phyloP scores from a whole-genome alignment of 2,329 filamentous ascomycete genomes.

The Leptographium lundbergii region DNA sequence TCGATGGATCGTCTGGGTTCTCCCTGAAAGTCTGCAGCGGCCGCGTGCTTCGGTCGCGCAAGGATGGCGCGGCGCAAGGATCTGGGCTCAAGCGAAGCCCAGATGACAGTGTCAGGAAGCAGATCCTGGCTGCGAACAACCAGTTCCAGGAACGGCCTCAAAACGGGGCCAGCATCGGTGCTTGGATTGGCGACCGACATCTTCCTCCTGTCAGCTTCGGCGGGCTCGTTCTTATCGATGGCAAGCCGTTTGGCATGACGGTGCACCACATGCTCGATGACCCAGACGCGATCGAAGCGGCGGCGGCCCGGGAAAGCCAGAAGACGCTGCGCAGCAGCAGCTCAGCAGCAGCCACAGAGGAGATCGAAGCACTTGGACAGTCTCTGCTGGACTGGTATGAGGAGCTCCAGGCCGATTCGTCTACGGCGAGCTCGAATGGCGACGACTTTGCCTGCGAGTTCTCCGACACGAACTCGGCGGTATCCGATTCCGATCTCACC shows the following conservation, averaged over 20 bases:
- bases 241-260: constrained; percentile 81
- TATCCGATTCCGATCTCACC: constrained; percentile 37
- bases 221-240: constrained; percentile 74
- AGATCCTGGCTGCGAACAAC: constrained; percentile 44
- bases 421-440: constrained; percentile 26
- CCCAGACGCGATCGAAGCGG: constrained; percentile 28
- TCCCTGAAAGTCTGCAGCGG: constrained; percentile 18
- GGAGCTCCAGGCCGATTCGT: constrained; percentile 22
- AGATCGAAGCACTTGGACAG: constrained; percentile 18
- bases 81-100: neutral
- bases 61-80: neutral
- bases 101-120: constrained; percentile 14
- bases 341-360: constrained; percentile 15
- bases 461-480: constrained; percentile 44
- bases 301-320: constrained; percentile 7
- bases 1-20: constrained; percentile 37
- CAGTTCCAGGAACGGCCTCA: constrained; percentile 66
- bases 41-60: constrained; percentile 11
- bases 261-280: constrained; percentile 93
- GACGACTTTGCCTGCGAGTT: constrained; percentile 49
- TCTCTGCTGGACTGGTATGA: constrained; percentile 29
- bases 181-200: constrained; percentile 74
- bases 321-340: constrained; percentile 14
- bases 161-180: constrained; percentile 87
- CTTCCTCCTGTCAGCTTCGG: constrained; percentile 85